A percentile compares a stretch with the other conserved stretches of the same genome.
Evolutionary conservation across 2,329 filamentous ascomycete genomes (phyloP).

Genomic region (Epichloe aotearoae): DNA sequence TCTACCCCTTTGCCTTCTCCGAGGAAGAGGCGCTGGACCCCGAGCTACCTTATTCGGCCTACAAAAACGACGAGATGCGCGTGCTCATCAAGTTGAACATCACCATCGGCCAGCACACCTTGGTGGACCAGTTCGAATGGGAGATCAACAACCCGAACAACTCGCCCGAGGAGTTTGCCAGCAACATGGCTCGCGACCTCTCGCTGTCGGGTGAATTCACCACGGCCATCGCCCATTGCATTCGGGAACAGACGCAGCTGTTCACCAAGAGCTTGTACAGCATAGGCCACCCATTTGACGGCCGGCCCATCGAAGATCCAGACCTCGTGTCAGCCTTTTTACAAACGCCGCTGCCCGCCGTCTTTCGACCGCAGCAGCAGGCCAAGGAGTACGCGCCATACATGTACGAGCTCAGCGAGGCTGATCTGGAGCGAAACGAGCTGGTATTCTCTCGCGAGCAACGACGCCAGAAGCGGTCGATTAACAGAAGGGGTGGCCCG

Average conservation of each 20-base stretch:
- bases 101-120: slow-evolving; percentile 85
- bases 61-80: slow-evolving; percentile 99
- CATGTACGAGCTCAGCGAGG: slow-evolving; percentile 84
- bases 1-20: slow-evolving; percentile 81
- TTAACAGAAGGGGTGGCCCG: slow-evolving; percentile 85
- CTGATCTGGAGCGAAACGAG: slow-evolving; percentile 80
- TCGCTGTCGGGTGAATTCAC: slow-evolving; percentile 91
- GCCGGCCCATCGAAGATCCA: slow-evolving; percentile 80
- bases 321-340: slow-evolving; percentile 80
- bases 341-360: slow-evolving; percentile 64
- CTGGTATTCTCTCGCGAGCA: slow-evolving; percentile 89
- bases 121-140: slow-evolving; percentile 98
- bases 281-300: slow-evolving; percentile 88
- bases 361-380: slow-evolving; percentile 82
- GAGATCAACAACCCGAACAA: slow-evolving; percentile 94
- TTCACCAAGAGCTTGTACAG: slow-evolving; percentile 91
- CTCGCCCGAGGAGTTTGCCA: slow-evolving; percentile 87
- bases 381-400: slow-evolving; percentile 92
- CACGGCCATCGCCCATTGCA: slow-evolving; percentile 94
- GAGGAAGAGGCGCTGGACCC: slow-evolving; percentile 85
- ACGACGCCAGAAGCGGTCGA: slow-evolving; percentile 84
- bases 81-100: slow-evolving; percentile 94
- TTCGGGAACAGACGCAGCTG: slow-evolving; percentile 87
- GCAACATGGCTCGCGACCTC: slow-evolving; percentile 77
- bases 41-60: slow-evolving; percentile 78